A percentile compares a stretch with the other conserved stretches of the same genome.
Conservation (phyloP, 2,329 filamentous ascomycete species). For the Penicillium sp. region DNA sequence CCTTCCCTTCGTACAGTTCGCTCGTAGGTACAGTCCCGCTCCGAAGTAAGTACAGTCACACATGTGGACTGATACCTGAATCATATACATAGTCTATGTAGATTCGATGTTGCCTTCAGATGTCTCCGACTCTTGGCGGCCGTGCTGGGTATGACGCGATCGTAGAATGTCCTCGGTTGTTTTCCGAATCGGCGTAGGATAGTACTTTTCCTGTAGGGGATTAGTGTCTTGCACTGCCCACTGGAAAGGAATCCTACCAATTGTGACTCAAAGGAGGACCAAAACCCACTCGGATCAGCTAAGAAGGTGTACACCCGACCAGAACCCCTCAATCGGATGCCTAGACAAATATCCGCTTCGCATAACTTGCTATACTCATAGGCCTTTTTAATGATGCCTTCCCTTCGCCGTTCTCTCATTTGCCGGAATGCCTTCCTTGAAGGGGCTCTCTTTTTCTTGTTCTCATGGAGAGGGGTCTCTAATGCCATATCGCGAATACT, state of each 20-base stretch:
- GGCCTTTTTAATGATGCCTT: slow-evolving; percentile 6
- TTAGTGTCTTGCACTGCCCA: slow-evolving; percentile 4
- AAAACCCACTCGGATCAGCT: slow-evolving; percentile 13
- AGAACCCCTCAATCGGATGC: slow-evolving; percentile 8
- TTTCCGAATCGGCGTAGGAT: slow-evolving; percentile 8
- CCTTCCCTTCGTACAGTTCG: too few relatives aligned
- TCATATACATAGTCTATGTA: slow-evolving; percentile 14
- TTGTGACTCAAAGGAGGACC: slow-evolving; percentile 11
- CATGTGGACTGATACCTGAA: too few relatives aligned
- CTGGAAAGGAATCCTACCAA: slow-evolving; percentile 5
- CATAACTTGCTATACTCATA: slow-evolving; percentile 17
- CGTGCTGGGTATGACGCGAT: slow-evolving; percentile 1
- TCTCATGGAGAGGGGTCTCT: slow-evolving; percentile 2
- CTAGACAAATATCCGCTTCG: slow-evolving; percentile 9
- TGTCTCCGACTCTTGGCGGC: slow-evolving; percentile 11
- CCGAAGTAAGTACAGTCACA: too few relatives aligned
- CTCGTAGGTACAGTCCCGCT: too few relatives aligned
- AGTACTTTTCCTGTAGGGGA: slow-evolving; percentile 9
- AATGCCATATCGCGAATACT: slow-evolving; percentile 4
- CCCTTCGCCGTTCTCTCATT: slow-evolving; percentile 9
- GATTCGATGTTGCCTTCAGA: slow-evolving; percentile 9
- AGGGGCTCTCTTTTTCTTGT: slow-evolving; percentile 1
- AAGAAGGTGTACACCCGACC: slow-evolving; percentile 8
- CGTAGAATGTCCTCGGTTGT: slow-evolving; percentile 2
- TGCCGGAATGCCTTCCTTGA: slow-evolving; percentile 8